Percentiles rank a stretch among this genome's conserved stretches.
phyloP scores from a whole-genome alignment of 2,329 filamentous ascomycete genomes.

The Penicillium sp. region DNA sequence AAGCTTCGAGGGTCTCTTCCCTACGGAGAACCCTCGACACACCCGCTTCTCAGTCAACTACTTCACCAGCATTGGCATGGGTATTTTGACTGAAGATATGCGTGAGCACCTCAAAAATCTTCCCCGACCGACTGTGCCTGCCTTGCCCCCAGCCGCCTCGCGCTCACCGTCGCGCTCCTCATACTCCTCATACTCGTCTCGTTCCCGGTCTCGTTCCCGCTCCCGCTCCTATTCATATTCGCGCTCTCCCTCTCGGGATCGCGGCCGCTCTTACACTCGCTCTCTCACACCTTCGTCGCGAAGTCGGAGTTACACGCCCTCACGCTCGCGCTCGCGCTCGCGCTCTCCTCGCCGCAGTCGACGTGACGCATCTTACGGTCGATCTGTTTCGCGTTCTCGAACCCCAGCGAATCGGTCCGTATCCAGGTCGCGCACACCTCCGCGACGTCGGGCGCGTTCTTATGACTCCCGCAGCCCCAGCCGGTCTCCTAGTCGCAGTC shows the following conservation, averaged over 20 bases:
- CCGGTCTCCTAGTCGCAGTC: constrained; percentile 22
- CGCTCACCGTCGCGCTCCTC: constrained; percentile 65
- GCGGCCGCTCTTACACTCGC: constrained; percentile 33
- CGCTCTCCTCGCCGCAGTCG: constrained; percentile 34
- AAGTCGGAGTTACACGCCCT: constrained; percentile 36
- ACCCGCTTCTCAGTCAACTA: constrained; percentile 98
- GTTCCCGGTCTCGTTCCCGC: constrained; percentile 33
- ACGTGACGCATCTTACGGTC: constrained; percentile 34
- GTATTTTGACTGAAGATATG: constrained; percentile 90
- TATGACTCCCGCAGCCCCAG: constrained; percentile 24
- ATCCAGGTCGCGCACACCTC: constrained; percentile 28
- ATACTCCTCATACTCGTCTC: constrained; percentile 66
- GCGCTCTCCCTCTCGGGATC: constrained; percentile 35
- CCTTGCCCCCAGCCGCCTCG: constrained; percentile 62
- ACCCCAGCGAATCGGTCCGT: constrained; percentile 22
- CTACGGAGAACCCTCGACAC: constrained; percentile 81
- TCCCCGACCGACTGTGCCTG: constrained; percentile 76
- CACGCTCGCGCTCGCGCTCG: constrained; percentile 38
- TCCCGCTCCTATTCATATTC: constrained; percentile 42
- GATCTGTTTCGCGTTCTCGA: constrained; percentile 37
- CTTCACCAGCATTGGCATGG: constrained; percentile 97
- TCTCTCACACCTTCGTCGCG: constrained; percentile 33
- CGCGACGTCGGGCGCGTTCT: constrained; percentile 28
- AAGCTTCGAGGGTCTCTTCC: constrained; percentile 82
- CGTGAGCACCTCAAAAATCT: constrained; percentile 85